phyloP scores from a whole-genome alignment of 108 stramenopile genomes.

The Fragilariopsis cylindrus region DNA sequence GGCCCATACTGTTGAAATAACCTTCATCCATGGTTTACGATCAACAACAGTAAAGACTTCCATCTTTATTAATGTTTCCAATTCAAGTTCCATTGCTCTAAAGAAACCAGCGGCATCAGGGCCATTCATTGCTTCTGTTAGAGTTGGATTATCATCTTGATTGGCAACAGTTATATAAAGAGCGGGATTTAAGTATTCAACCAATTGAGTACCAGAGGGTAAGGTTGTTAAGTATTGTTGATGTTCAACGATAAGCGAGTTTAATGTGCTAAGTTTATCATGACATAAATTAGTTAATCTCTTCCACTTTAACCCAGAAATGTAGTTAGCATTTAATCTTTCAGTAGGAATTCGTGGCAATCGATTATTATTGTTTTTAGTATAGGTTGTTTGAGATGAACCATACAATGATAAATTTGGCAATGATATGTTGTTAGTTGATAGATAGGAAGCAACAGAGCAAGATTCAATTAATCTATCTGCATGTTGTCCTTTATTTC shows the following conservation, averaged over 20 bases:
- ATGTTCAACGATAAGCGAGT: background rate
- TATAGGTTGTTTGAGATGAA: background rate
- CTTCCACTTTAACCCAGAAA: background rate
- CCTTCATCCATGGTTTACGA: background rate
- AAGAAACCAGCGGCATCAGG: conserved; percentile 13
- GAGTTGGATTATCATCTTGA: background rate
- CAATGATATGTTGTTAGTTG: background rate
- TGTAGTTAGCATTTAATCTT: background rate
- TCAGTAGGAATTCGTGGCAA: background rate
- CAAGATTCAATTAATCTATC: too few relatives aligned
- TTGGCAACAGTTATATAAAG: background rate
- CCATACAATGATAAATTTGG: background rate
- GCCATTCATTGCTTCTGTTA: background rate
- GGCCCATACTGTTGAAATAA: background rate
- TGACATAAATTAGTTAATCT: background rate
- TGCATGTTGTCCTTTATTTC: too few relatives aligned
- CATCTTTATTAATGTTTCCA: background rate
- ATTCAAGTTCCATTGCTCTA: conserved; percentile 4
- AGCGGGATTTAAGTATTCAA: background rate
- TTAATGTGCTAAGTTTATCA: background rate
- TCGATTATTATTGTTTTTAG: background rate
- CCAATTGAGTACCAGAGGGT: background rate
- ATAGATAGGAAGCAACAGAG: background rate
- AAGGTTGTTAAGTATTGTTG: background rate
- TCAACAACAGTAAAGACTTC: background rate